A percentile compares a stretch with the other conserved stretches of the same genome.
These are phyloP conservation scores for Aspergillus eucalypticola DNA, from an alignment of 2,329 filamentous ascomycete genomes.

Conservation along the genomic window DNA sequence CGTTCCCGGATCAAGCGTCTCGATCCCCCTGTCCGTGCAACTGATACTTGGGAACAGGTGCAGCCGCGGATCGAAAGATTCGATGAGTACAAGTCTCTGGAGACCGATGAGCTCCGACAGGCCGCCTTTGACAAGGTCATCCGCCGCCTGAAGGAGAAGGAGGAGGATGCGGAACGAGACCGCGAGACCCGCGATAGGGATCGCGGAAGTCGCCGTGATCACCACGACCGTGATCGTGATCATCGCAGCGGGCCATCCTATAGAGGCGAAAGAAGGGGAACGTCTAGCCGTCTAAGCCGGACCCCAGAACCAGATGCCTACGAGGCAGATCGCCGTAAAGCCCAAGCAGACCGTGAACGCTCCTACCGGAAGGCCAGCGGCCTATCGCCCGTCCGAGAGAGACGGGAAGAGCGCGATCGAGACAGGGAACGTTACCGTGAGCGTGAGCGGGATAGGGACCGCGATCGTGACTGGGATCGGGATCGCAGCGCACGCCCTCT, in stretches of 20 bases:
- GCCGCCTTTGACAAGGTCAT: slow-evolving; percentile 90
- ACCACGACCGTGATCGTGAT: slow-evolving; percentile 56
- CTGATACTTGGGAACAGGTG: slow-evolving; percentile 88
- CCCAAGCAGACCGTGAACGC: slow-evolving; percentile 89
- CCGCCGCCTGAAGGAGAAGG: slow-evolving; percentile 85
- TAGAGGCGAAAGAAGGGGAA: slow-evolving; percentile 41
- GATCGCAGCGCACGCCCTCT: slow-evolving; percentile 34
- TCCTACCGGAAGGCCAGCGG: slow-evolving; percentile 83
- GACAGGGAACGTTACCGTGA: slow-evolving; percentile 43
- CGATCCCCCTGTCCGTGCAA: slow-evolving; percentile 74
- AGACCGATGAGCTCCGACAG: slow-evolving; percentile 78
- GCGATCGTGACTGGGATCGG: slow-evolving; percentile 41
- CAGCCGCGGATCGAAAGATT: slow-evolving; percentile 74
- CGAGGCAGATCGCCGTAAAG: slow-evolving; percentile 90
- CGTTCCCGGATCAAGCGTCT: slow-evolving; percentile 85
- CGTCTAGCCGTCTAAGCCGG: slow-evolving; percentile 66
- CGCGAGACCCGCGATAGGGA: slow-evolving; percentile 53
- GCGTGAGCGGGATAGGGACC: slow-evolving; percentile 41
- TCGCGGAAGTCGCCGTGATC: slow-evolving; percentile 53
- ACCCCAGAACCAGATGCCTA: slow-evolving; percentile 93
- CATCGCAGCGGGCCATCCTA: slow-evolving; percentile 48
- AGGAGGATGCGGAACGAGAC: slow-evolving; percentile 72
- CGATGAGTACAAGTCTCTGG: slow-evolving; percentile 80
- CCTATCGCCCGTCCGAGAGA: slow-evolving; percentile 51
- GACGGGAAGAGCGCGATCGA: slow-evolving; percentile 43